Evolutionary conservation across 108 stramenopile species (phyloP), one percentile per base, ranked within the genome.

Genomic region (Chaetoceros tenuissimus): DNA sequence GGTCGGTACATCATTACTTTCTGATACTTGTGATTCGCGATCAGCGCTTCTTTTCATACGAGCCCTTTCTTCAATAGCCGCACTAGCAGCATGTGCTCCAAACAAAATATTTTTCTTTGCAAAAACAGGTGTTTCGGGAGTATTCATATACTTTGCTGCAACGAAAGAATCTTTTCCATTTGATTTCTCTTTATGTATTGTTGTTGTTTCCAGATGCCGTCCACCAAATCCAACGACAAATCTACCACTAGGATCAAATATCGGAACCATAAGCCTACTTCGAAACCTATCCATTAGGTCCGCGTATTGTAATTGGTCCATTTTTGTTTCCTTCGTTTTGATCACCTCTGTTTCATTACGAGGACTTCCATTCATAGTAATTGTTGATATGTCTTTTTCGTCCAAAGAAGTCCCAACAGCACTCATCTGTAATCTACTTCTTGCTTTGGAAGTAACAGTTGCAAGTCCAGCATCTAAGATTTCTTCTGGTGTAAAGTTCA

Each of bases 121-220:
- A 75, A 97, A 97, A 10, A 95, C 71, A 2, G 64, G 51, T 8
- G 94, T 77, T 63, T 89, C 91, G 0, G 96, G 96, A 29, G 89
- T 92, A 59, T 97, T 97, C 24, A 97, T 60, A 56, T 97, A 97
- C 67, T 97, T 97, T 45, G 92, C 78, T 20, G 62, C 60, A 25
- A 74, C 58, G 16, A 67, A 63, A 31, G 55, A 57, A 28, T 68
- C 57, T 3, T 60, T 30, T 2, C 26, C 19, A n/a, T 47, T 22
- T 13, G 28, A 26, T 10, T 53, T 49, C 16, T 64, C 53, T 2
- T 40, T 24, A 28, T 24, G 17, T 8, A 18, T 20, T 19, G 10
- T 13, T 30, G 24, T 18, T 18, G 26, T n/a, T 20, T 57, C 18
- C 24, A 92, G 59, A 51, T 80, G 63, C 24, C 90, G 57, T 8